Conservation (phyloP, 2,329 filamentous ascomycete species). For the Simplicillium aogashimaense region DNA sequence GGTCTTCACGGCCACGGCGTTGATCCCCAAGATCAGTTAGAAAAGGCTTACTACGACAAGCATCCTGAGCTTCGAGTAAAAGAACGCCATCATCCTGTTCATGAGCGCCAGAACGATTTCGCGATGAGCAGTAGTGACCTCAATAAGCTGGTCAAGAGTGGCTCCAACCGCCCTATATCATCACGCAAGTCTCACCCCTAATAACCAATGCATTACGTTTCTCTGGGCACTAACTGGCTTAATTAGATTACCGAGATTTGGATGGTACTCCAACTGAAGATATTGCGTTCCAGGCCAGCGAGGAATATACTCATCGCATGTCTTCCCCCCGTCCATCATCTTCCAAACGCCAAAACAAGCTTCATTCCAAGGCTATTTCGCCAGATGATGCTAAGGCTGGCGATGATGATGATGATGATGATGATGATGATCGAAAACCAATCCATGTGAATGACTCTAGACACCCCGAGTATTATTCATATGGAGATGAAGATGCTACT, state of each 20-base stretch:
- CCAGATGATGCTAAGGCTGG: background rate
- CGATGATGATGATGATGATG: background rate
- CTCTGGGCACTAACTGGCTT: conserved; percentile 14
- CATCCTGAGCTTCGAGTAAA: conserved; percentile 75
- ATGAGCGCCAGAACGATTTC: conserved; percentile 57
- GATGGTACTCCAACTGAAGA: conserved; percentile 80
- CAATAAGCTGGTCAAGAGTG: conserved; percentile 78
- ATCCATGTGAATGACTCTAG: conserved; percentile 66
- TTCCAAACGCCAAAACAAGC: conserved; percentile 14
- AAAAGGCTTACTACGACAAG: conserved; percentile 87
- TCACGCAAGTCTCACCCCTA: conserved; percentile 2
- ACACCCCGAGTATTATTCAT: conserved; percentile 26
- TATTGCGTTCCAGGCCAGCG: conserved; percentile 76
- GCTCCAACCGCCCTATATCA: conserved; percentile 32
- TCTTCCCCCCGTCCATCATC: conserved; percentile 51
- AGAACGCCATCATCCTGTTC: conserved; percentile 50
- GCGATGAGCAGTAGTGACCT: conserved; percentile 83
- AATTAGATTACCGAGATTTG: conserved; percentile 54
- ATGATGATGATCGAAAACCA: conserved; percentile 39
- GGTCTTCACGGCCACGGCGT: conserved; percentile 84
- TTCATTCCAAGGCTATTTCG: background rate
- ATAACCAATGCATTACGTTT: background rate
- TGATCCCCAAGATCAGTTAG: conserved; percentile 67
- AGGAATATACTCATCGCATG: conserved; percentile 72
- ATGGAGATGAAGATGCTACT: conserved; percentile 29